phyloP scores from a whole-genome alignment of 2,329 filamentous ascomycete genomes.

The Aureobasidium subglaciale region DNA sequence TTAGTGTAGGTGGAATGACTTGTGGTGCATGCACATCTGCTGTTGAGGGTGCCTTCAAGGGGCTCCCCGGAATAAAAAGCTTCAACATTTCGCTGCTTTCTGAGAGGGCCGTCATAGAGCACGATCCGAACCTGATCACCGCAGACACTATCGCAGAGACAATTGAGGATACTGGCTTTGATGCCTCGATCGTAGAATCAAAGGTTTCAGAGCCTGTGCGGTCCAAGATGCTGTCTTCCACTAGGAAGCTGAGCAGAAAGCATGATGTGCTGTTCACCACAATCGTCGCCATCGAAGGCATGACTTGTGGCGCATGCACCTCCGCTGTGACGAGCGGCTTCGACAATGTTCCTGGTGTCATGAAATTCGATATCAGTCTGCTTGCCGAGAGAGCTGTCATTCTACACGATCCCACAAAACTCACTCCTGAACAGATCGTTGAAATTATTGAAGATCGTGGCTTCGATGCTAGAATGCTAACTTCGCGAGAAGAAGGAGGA shows the following conservation, averaged over 20 bases:
- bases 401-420: conserved; percentile 66
- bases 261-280: conserved; percentile 53
- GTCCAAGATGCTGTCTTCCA: conserved; percentile 26
- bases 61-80: conserved; percentile 69
- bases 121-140: conserved; percentile 68
- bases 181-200: conserved; percentile 74
- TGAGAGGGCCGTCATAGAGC: conserved; percentile 89
- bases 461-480: conserved; percentile 78
- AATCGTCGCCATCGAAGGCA: conserved; percentile 84
- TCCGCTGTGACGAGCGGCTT: conserved; percentile 84
- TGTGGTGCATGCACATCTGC: conserved; percentile 93
- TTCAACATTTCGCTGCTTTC: conserved; percentile 92
- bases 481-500: conserved; percentile 56
- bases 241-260: conserved; percentile 33
- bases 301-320: conserved; percentile 97
- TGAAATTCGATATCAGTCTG: conserved; percentile 91
- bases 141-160: conserved; percentile 73
- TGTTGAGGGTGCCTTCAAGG: conserved; percentile 86
- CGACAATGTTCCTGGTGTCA: conserved; percentile 64
- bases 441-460: conserved; percentile 84
- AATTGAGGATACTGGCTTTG: conserved; percentile 88
- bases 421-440: conserved; percentile 66
- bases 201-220: conserved; percentile 39
- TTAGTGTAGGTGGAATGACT: conserved; percentile 79
- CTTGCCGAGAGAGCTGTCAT: conserved; percentile 87